Evolutionary conservation across 1,139 yeast species (phyloP), one percentile per base, ranked within the genome.

Genomic region (Chernovozyma sophiae-reginae): DNA sequence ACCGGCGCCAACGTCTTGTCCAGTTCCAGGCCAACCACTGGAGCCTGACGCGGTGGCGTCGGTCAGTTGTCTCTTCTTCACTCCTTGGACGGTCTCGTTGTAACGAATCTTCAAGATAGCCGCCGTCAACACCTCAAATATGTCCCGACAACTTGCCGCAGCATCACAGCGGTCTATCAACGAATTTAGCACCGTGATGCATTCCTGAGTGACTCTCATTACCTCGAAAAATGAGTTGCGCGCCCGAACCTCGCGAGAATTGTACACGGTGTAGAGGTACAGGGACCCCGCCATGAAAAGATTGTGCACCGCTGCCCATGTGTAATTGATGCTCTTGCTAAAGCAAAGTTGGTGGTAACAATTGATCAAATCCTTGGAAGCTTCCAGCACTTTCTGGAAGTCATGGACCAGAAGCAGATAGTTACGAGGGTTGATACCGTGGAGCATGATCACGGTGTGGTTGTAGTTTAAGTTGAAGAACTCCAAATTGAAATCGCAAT

Each of bases 291-390:
- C 92, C 83, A 85, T 82, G 53, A 86, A 86, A 38, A 86, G 63
- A 55, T 86, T 87, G 55, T 87, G 95, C 2, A 87, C 92, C 0
- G 95, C 95, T 1, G 90, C 92, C 96, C 96, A 89, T 0, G 96
- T 86, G 58, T 85, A 89, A 55, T 87, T 87, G 43, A 87, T 72
- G 33, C 77, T 68, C 47, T 76, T 77, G 25, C 70, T 70, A 16
- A 64, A 58, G 45, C 75, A 75, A 31, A 87, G 62, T 35, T 72
- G 75, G 33, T 73, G 64, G 55, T 86, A 89, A 31, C 79, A 73
- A 32, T 69, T 65, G 38, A 87, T 81, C 30, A 86, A 73, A 32
- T 80, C 81, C 46, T 74, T 75, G 1, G 94, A 77, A 1, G 90
- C 76, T 22, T 74, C 77, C 14, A 76, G 72, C n/a, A 86, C 77